These are phyloP conservation scores for Penicillium sp. DNA, from an alignment of 2,329 filamentous ascomycete species.

Conservation along the genomic window DNA sequence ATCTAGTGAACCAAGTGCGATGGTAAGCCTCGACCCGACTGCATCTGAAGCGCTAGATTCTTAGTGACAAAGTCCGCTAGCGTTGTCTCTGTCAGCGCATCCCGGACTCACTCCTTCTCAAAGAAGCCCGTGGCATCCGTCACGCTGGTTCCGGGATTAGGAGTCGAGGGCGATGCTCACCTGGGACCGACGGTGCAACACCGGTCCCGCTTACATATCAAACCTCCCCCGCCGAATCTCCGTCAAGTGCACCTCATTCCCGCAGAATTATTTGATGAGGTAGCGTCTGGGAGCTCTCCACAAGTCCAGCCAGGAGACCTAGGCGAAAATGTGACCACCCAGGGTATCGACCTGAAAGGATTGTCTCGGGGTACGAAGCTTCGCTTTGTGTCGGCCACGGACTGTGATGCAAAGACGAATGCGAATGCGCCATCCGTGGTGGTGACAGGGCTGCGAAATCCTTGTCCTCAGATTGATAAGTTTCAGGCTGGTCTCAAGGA, in stretches of 20 bases:
- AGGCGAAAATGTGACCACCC: neutral
- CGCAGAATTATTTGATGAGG: neutral
- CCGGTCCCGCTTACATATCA: neutral
- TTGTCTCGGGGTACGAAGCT: neutral
- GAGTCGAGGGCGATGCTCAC: neutral
- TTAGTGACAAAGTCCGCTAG: neutral
- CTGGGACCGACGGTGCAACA: neutral
- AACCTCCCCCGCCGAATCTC: neutral
- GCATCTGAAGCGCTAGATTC: neutral
- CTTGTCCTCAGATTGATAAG: neutral
- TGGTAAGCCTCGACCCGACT: neutral
- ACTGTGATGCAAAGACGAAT: neutral
- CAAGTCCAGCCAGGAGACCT: neutral
- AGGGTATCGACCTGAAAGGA: neutral
- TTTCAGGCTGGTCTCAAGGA: neutral
- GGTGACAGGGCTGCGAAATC: neutral
- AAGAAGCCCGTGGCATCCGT: neutral
- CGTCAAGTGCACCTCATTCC: neutral
- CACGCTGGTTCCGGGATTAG: neutral
- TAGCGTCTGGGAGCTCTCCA: neutral
- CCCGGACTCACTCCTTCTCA: neutral
- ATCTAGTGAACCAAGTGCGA: neutral
- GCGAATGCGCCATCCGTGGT: neutral
- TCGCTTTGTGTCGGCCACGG: neutral
- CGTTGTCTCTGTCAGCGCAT: neutral